Conservation (phyloP, 495 filamentous ascomycete species). For the Parmelia sp. region DNA sequence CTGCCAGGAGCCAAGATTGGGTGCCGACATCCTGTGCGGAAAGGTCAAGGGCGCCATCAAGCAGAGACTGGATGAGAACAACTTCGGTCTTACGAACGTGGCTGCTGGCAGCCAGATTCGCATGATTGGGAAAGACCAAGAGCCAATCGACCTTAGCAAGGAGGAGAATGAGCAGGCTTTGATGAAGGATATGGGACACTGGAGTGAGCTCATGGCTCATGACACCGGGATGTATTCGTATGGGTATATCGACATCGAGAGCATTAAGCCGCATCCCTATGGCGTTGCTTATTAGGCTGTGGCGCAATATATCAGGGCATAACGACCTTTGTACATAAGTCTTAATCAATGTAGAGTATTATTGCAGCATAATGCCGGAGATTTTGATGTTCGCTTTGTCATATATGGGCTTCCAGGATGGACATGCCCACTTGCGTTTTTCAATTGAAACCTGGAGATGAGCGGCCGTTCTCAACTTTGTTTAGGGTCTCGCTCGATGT, state of each 20-base stretch:
- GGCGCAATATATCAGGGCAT: not conserved
- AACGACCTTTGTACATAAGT: not conserved
- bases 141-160: constrained; percentile 46
- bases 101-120: constrained; percentile 46
- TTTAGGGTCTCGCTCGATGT: too few relatives aligned
- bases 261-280: constrained; percentile 31
- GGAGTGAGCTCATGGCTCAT: constrained; percentile 32
- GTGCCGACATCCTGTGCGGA: constrained; percentile 43
- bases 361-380: not conserved
- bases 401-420: not conserved
- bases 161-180: constrained; percentile 39
- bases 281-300: constrained; percentile 25
- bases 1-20: constrained; percentile 46
- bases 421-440: not conserved
- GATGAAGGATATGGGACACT: constrained; percentile 37
- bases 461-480: not conserved
- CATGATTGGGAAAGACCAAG: constrained; percentile 47
- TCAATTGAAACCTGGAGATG: not conserved
- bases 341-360: not conserved
- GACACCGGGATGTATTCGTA: constrained; percentile 33
- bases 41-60: constrained; percentile 43
- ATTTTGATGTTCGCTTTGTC: not conserved
- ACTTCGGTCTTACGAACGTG: constrained; percentile 42
- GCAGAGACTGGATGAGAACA: constrained; percentile 38
- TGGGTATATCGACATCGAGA: constrained; percentile 39